Conservation (phyloP, 2,329 filamentous ascomycete species). For the Drechslerella dactyloides region DNA sequence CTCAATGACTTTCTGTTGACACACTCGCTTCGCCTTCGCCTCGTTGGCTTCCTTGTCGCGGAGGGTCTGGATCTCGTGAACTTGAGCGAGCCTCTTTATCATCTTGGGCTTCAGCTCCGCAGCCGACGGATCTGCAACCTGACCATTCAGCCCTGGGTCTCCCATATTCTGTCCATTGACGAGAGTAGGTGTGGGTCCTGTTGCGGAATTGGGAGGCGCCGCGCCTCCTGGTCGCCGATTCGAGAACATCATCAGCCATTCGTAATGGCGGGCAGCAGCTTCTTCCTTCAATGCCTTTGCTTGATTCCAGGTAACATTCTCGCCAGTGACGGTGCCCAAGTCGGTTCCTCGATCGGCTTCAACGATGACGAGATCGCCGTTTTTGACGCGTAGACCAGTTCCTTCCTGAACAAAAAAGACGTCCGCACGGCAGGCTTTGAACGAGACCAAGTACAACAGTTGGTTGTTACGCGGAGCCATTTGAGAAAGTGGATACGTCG, state of each 20-base stretch:
- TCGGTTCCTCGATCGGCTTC: constrained; percentile 97
- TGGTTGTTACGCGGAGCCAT: constrained; percentile 64
- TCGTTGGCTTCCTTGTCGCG: constrained; percentile 97
- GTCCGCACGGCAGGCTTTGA: constrained; percentile 94
- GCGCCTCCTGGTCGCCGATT: constrained; percentile 72
- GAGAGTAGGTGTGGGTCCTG: constrained; percentile 48
- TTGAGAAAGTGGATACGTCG: constrained; percentile 34
- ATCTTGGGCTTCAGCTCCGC: constrained; percentile 91
- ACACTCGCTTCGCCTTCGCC: constrained; percentile 94
- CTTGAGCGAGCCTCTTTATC: constrained; percentile 91
- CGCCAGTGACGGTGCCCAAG: constrained; percentile 86
- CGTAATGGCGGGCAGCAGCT: constrained; percentile 93
- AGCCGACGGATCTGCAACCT: constrained; percentile 59
- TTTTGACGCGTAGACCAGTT: constrained; percentile 86
- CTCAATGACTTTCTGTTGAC: constrained; percentile 94
- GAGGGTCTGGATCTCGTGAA: constrained; percentile 85
- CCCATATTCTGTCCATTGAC: constrained; percentile 51
- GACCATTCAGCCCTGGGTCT: constrained; percentile 51
- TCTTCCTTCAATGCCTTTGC: constrained; percentile 90
- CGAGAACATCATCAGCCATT: constrained; percentile 99
- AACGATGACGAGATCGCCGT: constrained; percentile 93
- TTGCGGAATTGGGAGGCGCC: constrained; percentile 58
- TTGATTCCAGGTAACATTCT: constrained; percentile 84
- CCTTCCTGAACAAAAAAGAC: constrained; percentile 97
- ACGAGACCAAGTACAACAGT: constrained; percentile 84